Conservation (phyloP, 371 early-diverging fungal genomes). For the Furculomyces boomerangus region DNA sequence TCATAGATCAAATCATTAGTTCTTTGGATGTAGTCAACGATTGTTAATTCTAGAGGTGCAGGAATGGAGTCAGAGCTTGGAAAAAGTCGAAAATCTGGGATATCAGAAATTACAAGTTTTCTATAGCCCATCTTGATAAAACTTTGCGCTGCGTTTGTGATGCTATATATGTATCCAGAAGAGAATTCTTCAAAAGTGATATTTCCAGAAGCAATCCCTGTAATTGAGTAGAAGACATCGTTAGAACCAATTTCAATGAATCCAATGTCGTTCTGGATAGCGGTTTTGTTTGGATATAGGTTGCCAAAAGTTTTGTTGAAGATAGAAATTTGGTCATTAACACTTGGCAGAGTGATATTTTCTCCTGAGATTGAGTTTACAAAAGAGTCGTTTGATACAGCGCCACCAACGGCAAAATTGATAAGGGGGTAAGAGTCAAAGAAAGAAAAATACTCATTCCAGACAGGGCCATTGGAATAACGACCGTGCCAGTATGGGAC, state of each 20-base stretch:
- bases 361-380: background rate
- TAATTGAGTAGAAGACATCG: background rate
- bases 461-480: constrained; percentile 24
- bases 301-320: background rate
- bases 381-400: constrained; percentile 3
- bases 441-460: constrained; percentile 23
- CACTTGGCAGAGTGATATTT: constrained; percentile 5
- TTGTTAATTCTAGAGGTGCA: background rate
- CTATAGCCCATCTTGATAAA: constrained; percentile 3
- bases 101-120: constrained; percentile 5
- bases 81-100: constrained; percentile 3
- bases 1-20: background rate
- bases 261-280: background rate
- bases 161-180: background rate
- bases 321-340: constrained; percentile 4
- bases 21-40: background rate
- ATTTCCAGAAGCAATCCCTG: background rate
- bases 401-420: background rate
- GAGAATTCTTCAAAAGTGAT: background rate
- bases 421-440: background rate
- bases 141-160: background rate
- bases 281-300: background rate
- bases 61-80: background rate
- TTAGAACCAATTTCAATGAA: background rate
- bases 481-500: constrained; percentile 24